Evolutionary conservation across 352 stramenopile species (phyloP).

Genomic region (Pythium aphanidermatum): DNA sequence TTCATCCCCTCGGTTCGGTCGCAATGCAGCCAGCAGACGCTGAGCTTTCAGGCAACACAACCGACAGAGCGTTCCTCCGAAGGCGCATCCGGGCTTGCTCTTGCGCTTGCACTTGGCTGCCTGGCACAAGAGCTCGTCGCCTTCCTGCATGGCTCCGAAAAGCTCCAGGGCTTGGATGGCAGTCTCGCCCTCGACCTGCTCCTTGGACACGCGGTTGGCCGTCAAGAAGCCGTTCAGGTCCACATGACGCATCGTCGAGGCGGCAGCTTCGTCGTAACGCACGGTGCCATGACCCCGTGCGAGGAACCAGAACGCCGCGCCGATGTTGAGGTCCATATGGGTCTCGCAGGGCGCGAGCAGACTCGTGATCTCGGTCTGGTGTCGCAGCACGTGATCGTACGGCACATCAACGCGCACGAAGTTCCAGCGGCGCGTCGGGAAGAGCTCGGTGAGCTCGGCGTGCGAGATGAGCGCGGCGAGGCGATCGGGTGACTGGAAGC

Average conservation of each 20-base stretch:
- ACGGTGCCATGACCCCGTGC: constrained; percentile 54
- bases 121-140: constrained; percentile 21
- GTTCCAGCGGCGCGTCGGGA: constrained; percentile 75
- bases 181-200: constrained; percentile 22
- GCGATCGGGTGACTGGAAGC: constrained; percentile 86
- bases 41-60: constrained; percentile 48
- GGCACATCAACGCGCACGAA: constrained; percentile 84
- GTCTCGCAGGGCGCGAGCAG: constrained; percentile 86
- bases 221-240: constrained; percentile 41
- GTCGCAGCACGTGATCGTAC: constrained; percentile 57
- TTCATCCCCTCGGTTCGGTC: too few relatives aligned
- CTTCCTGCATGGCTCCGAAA: constrained; percentile 9
- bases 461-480: constrained; percentile 77
- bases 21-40: constrained; percentile 18
- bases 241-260: background rate
- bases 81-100: constrained; percentile 31
- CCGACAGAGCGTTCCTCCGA: constrained; percentile 42
- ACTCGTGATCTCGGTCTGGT: constrained; percentile 58
- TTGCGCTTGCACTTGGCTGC: constrained; percentile 35
- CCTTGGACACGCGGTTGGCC: constrained; percentile 6
- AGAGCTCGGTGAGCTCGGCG: constrained; percentile 79
- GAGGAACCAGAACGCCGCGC: constrained; percentile 93
- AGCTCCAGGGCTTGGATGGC: constrained; percentile 25
- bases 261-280: background rate
- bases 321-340: constrained; percentile 99